phyloP scores from a whole-genome alignment of 192 early-diverging fungal genomes.

The Coemansia sp. region DNA sequence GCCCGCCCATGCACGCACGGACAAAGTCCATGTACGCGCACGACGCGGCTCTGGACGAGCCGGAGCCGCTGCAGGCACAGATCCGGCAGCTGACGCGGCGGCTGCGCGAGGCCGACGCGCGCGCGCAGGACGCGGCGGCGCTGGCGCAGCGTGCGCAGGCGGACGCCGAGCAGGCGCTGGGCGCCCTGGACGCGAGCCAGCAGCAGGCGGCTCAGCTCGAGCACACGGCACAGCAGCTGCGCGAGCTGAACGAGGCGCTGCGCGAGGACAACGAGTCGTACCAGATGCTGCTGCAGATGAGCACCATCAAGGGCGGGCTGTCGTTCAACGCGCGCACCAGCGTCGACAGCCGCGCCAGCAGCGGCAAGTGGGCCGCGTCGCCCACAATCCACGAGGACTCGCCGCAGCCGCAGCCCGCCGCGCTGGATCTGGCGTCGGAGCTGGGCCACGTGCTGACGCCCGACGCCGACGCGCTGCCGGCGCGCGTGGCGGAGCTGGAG shows the following conservation, averaged over 20 bases:
- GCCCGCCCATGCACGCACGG: constrained; percentile 2
- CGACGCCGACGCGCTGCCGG: constrained; percentile 2
- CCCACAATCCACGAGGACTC: constrained; percentile 11
- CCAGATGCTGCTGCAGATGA: constrained; percentile 75
- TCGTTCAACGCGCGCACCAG: constrained; percentile 47
- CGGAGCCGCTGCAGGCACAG: constrained; percentile 12
- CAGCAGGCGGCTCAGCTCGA: constrained; percentile 51
- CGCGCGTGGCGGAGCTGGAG: constrained; percentile 29
- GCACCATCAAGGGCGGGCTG: constrained; percentile 75
- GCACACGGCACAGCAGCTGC: constrained; percentile 56
- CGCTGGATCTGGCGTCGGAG: constrained; percentile 47
- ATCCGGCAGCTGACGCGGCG: constrained; percentile 31
- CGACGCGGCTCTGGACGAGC: constrained; percentile 5
- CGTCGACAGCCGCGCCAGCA: constrained; percentile 45
- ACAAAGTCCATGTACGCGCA: constrained; percentile 25
- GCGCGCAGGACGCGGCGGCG: constrained; percentile 22
- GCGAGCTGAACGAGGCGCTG: constrained; percentile 63
- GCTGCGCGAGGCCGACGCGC: constrained; percentile 31
- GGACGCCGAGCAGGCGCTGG: constrained; percentile 25
- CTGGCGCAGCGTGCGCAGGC: constrained; percentile 23
- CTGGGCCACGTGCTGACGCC: constrained; percentile 20
- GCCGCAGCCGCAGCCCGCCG: constrained; percentile 1
- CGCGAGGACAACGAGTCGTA: constrained; percentile 81
- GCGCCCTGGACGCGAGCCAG: constrained; percentile 14
- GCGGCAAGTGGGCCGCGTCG: constrained; percentile 23